Evolutionary conservation across 805 yeast genomes (phyloP).

Genomic region (Brettanomyces custersianus): DNA sequence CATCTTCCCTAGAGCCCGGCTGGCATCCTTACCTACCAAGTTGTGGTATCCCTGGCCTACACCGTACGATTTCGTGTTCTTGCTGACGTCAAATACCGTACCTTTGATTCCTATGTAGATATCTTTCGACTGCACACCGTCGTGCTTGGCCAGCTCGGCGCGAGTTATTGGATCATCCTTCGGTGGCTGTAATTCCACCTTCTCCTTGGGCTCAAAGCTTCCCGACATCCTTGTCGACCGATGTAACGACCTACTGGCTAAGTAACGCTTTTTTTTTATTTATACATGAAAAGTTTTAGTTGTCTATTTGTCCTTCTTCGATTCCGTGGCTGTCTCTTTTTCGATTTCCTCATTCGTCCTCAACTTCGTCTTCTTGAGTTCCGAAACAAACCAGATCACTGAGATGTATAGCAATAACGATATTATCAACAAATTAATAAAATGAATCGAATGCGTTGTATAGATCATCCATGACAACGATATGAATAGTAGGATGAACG

Average conservation of each 20-base stretch:
- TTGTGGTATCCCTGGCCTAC: constrained; percentile 66
- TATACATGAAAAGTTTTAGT: no score
- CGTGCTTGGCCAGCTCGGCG: constrained; percentile 8
- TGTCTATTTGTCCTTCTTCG: constrained; percentile 1
- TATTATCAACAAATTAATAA: constrained; percentile 36
- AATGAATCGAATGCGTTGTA: constrained; percentile 60
- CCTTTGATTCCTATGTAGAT: constrained; percentile 75
- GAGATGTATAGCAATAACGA: constrained; percentile 59
- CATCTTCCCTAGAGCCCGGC: constrained; percentile 67
- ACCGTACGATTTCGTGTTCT: constrained; percentile 61
- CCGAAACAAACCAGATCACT: constrained; percentile 82
- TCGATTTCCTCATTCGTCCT: constrained; percentile 32
- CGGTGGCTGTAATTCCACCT: constrained; percentile 46
- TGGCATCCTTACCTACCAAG: constrained; percentile 70
- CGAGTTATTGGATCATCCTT: constrained; percentile 32
- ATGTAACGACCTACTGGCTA: no score
- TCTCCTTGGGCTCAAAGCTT: constrained; percentile 36
- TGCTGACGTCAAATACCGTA: constrained; percentile 67
- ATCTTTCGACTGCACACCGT: constrained; percentile 26
- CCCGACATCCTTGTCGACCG: no score
- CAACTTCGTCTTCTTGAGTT: constrained; percentile 37
- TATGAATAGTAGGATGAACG: constrained; percentile 57
- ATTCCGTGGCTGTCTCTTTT: constrained; percentile 4
- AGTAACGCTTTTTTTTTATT: no score
- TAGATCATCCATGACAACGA: constrained; percentile 51